Base-by-base conservation (phyloP, 2,329 filamentous ascomycete species). In the Exophiala oligosperma region DNA sequence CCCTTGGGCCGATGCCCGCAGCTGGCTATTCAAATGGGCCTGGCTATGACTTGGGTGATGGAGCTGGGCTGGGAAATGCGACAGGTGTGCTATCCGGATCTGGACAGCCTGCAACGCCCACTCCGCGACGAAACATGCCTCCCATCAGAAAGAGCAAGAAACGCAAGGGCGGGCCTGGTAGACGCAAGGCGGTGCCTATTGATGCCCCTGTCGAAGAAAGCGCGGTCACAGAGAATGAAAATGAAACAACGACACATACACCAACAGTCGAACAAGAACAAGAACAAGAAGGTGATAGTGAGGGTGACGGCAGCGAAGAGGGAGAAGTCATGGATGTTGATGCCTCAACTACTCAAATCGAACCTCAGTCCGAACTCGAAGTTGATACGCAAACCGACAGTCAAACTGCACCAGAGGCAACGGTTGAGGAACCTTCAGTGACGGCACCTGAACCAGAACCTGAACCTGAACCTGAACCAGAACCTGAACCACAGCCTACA, bases 121-220 rank as follows among this genome's bases (percentile, higher is more conserved):
- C 64, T 24, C 63, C 65, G 3, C 51, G 64, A 46, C 60, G 60
- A 55, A 67, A 66, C 41, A 62, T 65, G 48, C 65, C 65, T 11
- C 65, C 65, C 4, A 57, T 52, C 26, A 56, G 62, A 7, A 67
- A 67, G 60, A 66, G 64, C 60, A 67, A 66, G 64, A 66, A 64
- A 62, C 57, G 60, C 12, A 41, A 41, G 38, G 64, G 64, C 43
- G 64, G 64, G 28, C 64, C 64, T 32, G 64, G 64, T 8, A 40
- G 64, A 40, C 55, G 52, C 21, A 65, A 64, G 54, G 53, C 53
- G n/a, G 49, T 53, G 23, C 53, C 60, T 21, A 51, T 49, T 32
- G 38, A 41, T 17, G n/a, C 21, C 2, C 46, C 56, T 26, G 17
- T 44, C 6, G 56, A 46, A 50, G 46, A 24, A 2, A 40, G 21